These are phyloP conservation scores for Rhizopus stolonifer DNA, from an alignment of 371 early-diverging fungal genomes.

Conservation along the genomic window DNA sequence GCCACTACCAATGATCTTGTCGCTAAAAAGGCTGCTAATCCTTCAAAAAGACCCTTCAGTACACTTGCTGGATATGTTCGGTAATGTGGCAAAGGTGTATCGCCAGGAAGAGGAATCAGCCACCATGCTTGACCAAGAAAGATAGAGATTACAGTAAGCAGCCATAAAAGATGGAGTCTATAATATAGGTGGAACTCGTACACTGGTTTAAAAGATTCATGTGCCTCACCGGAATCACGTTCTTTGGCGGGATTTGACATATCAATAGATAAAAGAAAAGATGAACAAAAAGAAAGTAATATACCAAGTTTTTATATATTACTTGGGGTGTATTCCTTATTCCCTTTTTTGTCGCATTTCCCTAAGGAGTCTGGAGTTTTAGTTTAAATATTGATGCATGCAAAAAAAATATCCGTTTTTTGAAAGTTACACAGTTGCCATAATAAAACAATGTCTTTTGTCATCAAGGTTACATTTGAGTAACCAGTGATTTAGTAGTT, in stretches of 20 bases:
- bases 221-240: not conserved
- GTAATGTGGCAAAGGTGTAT: conserved; percentile 7
- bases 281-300: not conserved
- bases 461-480: not conserved
- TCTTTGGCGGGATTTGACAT: not conserved
- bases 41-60: conserved; percentile 9
- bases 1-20: conserved; percentile 14
- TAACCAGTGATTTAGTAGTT: too few species aligned
- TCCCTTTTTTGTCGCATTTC: conserved; percentile 2
- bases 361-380: not conserved
- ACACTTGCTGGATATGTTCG: conserved; percentile 21
- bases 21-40: conserved; percentile 4
- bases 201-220: not conserved
- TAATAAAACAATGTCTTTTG: not conserved
- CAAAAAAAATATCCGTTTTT: not conserved
- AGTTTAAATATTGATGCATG: not conserved
- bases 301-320: not conserved
- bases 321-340: not conserved
- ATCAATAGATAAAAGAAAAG: not conserved
- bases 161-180: conserved; percentile 8
- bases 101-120: conserved; percentile 20
- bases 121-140: conserved; percentile 17
- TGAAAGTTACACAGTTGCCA: not conserved
- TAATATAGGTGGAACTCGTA: not conserved
- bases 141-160: conserved; percentile 6